Conservation (phyloP, 1,284 basidiomycete genomes). For the Ceratobasidium sp. region DNA sequence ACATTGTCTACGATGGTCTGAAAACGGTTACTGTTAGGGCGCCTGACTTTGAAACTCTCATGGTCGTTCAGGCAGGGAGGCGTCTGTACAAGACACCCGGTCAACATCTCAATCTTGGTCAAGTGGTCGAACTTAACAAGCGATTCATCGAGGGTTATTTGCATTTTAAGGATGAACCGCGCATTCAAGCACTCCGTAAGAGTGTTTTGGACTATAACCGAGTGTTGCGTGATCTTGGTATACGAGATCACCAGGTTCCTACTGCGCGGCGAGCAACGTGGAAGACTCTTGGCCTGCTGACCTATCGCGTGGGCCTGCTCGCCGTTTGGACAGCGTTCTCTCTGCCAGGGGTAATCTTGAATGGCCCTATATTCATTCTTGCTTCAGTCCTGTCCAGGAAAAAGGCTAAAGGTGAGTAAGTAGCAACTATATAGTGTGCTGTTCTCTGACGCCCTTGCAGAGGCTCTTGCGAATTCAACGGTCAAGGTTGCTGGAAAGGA, state of each 20-base stretch:
- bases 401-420: slow-evolving; percentile 87
- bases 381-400: slow-evolving; percentile 90
- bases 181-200: slow-evolving; percentile 84
- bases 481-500: slow-evolving; percentile 97
- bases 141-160: slow-evolving; percentile 95
- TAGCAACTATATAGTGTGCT: neutral
- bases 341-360: slow-evolving; percentile 94
- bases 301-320: slow-evolving; percentile 88
- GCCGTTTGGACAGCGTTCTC: slow-evolving; percentile 89
- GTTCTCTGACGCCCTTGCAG: slow-evolving; percentile 62
- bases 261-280: slow-evolving; percentile 87
- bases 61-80: slow-evolving; percentile 97
- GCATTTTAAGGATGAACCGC: slow-evolving; percentile 94
- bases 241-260: slow-evolving; percentile 96
- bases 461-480: slow-evolving; percentile 95
- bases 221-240: slow-evolving; percentile 90
- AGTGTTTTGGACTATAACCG: slow-evolving; percentile 97
- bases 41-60: slow-evolving; percentile 97
- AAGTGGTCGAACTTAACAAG: slow-evolving; percentile 97
- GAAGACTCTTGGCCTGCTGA: slow-evolving; percentile 89
- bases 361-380: slow-evolving; percentile 94
- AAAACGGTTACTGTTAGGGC: slow-evolving; percentile 97
- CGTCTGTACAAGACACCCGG: slow-evolving; percentile 96
- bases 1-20: slow-evolving; percentile 94
- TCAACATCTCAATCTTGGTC: slow-evolving; percentile 93